phyloP scores from a whole-genome alignment of 345 rosid species.

The Citrus sinensis region DVS_A1.0 CM039163.1:49822501-49823000 shows the following conservation, averaged over 20 bases:
- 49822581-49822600: too few species aligned
- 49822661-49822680: neutral
- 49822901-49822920: neutral
- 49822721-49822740: neutral
- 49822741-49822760: neutral
- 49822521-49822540: conserved; percentile 18
- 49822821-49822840: neutral
- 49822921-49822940: conserved; percentile 32
- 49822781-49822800: neutral
- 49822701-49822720: conserved; percentile 15
- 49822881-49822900: conserved; percentile 3
- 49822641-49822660: neutral
- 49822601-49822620: too few species aligned
- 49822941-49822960: conserved; percentile 6
- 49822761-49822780: neutral
- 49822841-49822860: conserved; percentile 4
- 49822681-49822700: conserved; percentile 14
- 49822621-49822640: too few species aligned
- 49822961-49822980: conserved; percentile 16
- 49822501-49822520: conserved; percentile 21
- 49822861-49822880: neutral
- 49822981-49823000: conserved; percentile 45
- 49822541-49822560: conserved; percentile 24
- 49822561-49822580: too few species aligned
- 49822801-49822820: neutral